Evolutionary conservation across 2,329 filamentous ascomycete species (phyloP).

Genomic region (Rhinocladiella similis): DNA sequence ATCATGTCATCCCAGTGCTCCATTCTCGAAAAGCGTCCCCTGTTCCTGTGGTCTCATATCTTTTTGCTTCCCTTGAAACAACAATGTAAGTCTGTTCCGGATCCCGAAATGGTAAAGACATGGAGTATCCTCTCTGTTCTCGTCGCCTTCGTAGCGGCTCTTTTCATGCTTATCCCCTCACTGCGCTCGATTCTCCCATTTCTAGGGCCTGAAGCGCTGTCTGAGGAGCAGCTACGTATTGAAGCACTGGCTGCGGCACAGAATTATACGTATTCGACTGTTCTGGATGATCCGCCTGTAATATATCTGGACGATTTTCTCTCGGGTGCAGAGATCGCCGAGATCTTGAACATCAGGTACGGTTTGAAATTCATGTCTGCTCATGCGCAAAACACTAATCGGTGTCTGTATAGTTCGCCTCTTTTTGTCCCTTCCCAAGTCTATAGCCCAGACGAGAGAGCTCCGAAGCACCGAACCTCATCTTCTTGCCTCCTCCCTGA

Average conservation of each 20-base stretch:
- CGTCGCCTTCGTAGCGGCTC: neutral
- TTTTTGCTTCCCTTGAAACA: no score
- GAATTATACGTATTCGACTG: neutral
- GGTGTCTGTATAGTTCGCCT: neutral
- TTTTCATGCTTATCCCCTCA: neutral
- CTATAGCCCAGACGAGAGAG: neutral
- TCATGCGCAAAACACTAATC: neutral
- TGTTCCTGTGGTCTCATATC: no score
- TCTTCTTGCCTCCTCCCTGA: neutral
- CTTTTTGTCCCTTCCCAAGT: slow-evolving; percentile 2
- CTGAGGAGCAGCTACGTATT: neutral
- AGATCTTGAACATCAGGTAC: slow-evolving; percentile 1
- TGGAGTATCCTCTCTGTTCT: neutral
- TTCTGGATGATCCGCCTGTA: neutral
- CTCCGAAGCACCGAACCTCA: slow-evolving; percentile 1
- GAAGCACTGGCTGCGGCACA: neutral
- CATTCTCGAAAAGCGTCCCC: no score
- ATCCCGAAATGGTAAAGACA: neutral
- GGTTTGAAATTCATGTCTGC: neutral
- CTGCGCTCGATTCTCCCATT: neutral
- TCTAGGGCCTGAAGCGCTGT: neutral
- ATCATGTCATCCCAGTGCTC: no score
- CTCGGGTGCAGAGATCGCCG: neutral
- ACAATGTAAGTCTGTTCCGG: no score
- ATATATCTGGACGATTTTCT: neutral